Evolutionary conservation across 495 filamentous ascomycete species (phyloP), one percentile per base, ranked within the genome.

Genomic region (Penicillium fimorum): DNA sequence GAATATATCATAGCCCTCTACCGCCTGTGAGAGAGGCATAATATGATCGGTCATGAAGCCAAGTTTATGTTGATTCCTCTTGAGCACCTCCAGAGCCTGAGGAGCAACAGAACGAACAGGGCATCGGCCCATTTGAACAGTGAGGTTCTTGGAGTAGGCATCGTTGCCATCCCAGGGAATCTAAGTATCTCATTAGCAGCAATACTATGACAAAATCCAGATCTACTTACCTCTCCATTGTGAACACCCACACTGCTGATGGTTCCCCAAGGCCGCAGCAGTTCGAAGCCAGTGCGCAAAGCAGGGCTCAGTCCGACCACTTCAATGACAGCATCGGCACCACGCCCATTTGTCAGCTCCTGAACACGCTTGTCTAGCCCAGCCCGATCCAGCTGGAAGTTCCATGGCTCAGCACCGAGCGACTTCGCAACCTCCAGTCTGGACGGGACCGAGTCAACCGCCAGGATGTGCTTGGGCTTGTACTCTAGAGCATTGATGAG

Each of bases 31-130:
- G 41, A 97, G 78, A 20, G 90, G 89, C 90, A 97, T 96, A 63
- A 96, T 87, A 67, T 92, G 91, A 56, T 96, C 91, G 8, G 87
- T 84, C 90, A 97, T 95, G 77, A 96, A 96, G 41, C 91, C 82
- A 55, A 96, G 78, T 51, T 86, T 71, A 67, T 95, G 82, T 63
- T 96, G 90, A 59, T 91, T 93, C 76, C 87, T 83, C 69, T 85
- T 87, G 62, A 98, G 67, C 53, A 92, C 79, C 51, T 85, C 82
- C 50, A 97, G 69, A 6, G 94, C 91, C 55, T 90, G 81, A 18
- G 83, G 75, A 58, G 94, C 92, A 52, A 97, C 86, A 40, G 87
- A 89, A 47, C 91, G 78, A 11, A 98, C 94, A 7, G 93, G 93
- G 69, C 94, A 98, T 50, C 94, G 81, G 32, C 93, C 94, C 86